Percentiles rank a stretch among this genome's conserved stretches.
phyloP scores from a whole-genome alignment of 2,329 filamentous ascomycete genomes.

The Phaeosphaeria sp. region DNA sequence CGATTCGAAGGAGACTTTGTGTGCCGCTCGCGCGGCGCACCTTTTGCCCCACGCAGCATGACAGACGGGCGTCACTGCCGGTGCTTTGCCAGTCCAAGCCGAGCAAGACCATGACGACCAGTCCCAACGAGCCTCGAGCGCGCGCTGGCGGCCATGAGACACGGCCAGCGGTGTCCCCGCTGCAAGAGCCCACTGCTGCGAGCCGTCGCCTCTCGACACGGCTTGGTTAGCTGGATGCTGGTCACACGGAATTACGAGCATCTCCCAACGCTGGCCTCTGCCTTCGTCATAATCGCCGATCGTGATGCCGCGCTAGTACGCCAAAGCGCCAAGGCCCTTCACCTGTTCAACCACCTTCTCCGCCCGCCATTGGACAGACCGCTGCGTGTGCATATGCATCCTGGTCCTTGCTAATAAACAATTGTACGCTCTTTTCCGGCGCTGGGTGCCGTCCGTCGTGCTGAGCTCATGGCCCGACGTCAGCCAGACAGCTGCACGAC shows the following conservation, averaged over 20 bases:
- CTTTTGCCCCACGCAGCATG: not conserved
- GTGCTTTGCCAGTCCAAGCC: not conserved
- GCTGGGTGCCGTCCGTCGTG: too few relatives aligned
- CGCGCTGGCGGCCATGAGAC: too few relatives aligned
- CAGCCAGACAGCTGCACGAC: not conserved
- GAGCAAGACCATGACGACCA: not conserved
- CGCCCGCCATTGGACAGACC: not conserved
- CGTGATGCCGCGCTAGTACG: not conserved
- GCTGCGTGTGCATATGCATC: not conserved
- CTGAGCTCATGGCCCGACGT: too few relatives aligned
- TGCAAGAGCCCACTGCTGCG: too few relatives aligned
- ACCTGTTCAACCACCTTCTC: not conserved
- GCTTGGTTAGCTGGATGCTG: not conserved
- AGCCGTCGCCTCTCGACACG: not conserved
- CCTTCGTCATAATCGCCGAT: not conserved
- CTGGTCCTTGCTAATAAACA: too few relatives aligned
- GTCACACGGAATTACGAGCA: not conserved
- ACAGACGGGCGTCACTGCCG: not conserved
- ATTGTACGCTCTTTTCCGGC: too few relatives aligned
- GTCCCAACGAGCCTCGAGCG: not conserved
- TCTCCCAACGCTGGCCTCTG: not conserved
- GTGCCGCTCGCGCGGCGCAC: constrained; percentile 3
- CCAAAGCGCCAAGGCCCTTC: not conserved
- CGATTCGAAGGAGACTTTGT: not conserved
- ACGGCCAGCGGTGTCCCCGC: not conserved